phyloP scores from a whole-genome alignment of 176 grass and related monocot species.

The Olyra latifolia region DNA sequence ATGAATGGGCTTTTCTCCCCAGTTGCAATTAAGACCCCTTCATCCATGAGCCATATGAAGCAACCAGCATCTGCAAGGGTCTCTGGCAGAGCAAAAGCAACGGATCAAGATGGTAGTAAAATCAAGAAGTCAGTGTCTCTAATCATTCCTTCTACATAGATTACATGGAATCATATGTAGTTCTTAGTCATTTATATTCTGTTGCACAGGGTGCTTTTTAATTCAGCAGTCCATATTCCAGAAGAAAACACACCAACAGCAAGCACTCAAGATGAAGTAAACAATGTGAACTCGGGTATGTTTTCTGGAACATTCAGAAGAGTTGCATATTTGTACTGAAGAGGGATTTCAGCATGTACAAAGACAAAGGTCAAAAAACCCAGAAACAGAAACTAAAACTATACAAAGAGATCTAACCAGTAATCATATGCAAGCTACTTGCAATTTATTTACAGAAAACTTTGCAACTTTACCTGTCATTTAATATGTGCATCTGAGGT shows the following conservation, averaged over 20 bases:
- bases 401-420: background rate
- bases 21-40: constrained; percentile 47
- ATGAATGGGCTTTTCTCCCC: constrained; percentile 62
- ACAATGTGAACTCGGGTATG: constrained; percentile 33
- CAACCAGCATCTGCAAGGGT: constrained; percentile 38
- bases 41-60: constrained; percentile 53
- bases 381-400: background rate
- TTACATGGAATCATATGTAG: background rate
- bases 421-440: constrained; percentile 16
- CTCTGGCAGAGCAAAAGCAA: constrained; percentile 48
- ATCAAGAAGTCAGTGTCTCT: constrained; percentile 69
- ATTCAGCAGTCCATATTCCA: constrained; percentile 37
- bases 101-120: constrained; percentile 42
- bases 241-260: constrained; percentile 27
- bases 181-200: constrained; percentile 38
- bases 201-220: constrained; percentile 64
- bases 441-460: constrained; percentile 17
- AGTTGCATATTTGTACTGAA: background rate
- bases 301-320: background rate
- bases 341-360: background rate
- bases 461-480: constrained; percentile 3
- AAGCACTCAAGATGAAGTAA: constrained; percentile 11
- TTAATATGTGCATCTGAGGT: constrained; percentile 8
- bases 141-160: background rate
- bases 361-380: background rate